Evolutionary conservation across 2,329 filamentous ascomycete species (phyloP).

Genomic region (Cladophialophora bantiana): DNA sequence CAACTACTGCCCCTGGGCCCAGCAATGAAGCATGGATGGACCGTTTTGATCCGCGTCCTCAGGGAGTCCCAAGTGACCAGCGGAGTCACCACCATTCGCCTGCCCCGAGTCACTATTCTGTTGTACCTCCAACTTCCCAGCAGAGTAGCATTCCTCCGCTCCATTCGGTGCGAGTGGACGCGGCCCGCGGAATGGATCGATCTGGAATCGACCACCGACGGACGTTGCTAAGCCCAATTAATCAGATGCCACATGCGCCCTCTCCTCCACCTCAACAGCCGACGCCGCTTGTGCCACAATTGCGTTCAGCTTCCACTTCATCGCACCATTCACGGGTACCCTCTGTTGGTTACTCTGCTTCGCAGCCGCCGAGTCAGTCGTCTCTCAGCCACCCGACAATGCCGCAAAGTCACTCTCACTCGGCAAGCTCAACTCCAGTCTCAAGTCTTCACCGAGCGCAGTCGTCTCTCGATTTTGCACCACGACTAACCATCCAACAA

Average conservation of each 20-base stretch:
- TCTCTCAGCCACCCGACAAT: conserved; percentile 25
- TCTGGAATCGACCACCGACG: conserved; percentile 35
- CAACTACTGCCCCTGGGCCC: conserved; percentile 26
- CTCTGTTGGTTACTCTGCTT: conserved; percentile 32
- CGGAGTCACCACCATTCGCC: conserved; percentile 38
- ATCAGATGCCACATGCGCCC: conserved; percentile 33
- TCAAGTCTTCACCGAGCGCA: conserved; percentile 36
- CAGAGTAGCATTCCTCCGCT: conserved; percentile 22
- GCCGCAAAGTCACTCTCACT: conserved; percentile 33
- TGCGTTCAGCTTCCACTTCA: conserved; percentile 30
- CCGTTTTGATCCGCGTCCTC: conserved; percentile 37
- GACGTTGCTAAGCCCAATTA: conserved; percentile 31
- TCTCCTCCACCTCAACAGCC: conserved; percentile 39
- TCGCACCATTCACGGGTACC: conserved; percentile 36
- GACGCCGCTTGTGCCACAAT: conserved; percentile 22
- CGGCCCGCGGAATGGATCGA: conserved; percentile 30
- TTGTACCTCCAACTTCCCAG: conserved; percentile 34
- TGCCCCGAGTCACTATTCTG: conserved; percentile 35
- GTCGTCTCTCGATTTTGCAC: conserved; percentile 29
- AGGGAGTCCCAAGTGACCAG: conserved; percentile 30
- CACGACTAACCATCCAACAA: conserved; percentile 39
- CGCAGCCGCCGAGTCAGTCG: conserved; percentile 20
- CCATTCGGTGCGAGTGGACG: conserved; percentile 29
- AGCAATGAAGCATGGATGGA: conserved; percentile 38
- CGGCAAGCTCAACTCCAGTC: conserved; percentile 38